Conservation (phyloP, 495 filamentous ascomycete genomes). For the Beverwykella pulmonaria region DNA sequence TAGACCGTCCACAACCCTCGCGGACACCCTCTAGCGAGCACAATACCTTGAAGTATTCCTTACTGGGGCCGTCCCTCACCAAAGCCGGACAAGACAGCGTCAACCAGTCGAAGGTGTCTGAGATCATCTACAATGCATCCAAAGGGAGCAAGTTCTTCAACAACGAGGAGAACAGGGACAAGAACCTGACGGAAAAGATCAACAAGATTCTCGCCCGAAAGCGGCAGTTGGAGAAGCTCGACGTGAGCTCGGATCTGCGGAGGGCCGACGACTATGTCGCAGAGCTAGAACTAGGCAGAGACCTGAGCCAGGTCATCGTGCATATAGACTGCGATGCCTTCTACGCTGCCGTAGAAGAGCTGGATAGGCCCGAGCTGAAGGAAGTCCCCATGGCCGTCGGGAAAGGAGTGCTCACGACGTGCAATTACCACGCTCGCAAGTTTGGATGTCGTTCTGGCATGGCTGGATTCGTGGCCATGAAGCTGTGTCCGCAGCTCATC, state of each 20-base stretch:
- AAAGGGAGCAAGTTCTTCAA: slow-evolving; percentile 98
- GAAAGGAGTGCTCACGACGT: slow-evolving; percentile 87
- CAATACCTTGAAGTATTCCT: slow-evolving; percentile 64
- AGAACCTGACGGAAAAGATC: slow-evolving; percentile 82
- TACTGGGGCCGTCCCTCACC: slow-evolving; percentile 90
- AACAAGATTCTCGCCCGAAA: slow-evolving; percentile 77
- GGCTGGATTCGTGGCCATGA: slow-evolving; percentile 93
- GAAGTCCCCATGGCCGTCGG: slow-evolving; percentile 92
- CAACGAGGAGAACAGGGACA: slow-evolving; percentile 82
- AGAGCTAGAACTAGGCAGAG: slow-evolving; percentile 74
- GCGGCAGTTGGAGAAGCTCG: slow-evolving; percentile 71
- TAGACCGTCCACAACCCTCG: slow-evolving; percentile 13
- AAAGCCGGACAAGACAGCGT: slow-evolving; percentile 94
- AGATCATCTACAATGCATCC: slow-evolving; percentile 95
- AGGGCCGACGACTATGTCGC: slow-evolving; percentile 80
- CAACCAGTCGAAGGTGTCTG: slow-evolving; percentile 93
- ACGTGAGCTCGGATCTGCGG: slow-evolving; percentile 71
- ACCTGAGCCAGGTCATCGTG: slow-evolving; percentile 81
- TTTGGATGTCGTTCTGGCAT: slow-evolving; percentile 92
- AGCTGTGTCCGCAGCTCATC: slow-evolving; percentile 88
- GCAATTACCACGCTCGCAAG: slow-evolving; percentile 89
- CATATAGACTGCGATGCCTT: slow-evolving; percentile 99
- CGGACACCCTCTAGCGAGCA: slow-evolving; percentile 42
- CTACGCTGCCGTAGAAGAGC: slow-evolving; percentile 91
- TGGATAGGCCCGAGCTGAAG: slow-evolving; percentile 87